These are phyloP conservation scores for Dillenia suffruticosa DNA, from an alignment of 164 flowering plant genomes.

Conservation along the genomic window DNA sequence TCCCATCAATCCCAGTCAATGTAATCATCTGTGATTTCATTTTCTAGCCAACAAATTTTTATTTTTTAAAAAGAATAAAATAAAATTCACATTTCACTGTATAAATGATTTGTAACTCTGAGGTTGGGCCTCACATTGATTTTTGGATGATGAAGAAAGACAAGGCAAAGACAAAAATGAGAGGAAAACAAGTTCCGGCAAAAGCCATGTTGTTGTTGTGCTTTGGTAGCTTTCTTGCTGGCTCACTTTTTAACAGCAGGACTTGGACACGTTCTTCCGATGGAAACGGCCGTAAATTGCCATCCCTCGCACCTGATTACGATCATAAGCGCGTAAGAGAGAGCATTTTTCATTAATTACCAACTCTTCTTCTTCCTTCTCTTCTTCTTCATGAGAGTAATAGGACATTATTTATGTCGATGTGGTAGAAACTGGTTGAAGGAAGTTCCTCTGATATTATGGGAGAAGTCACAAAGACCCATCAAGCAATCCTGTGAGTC, in stretches of 20 bases:
- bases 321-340: constrained; percentile 49
- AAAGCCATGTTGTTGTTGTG: constrained; percentile 52
- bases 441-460: constrained; percentile 38
- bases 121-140: constrained; percentile 10
- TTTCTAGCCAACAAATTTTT: not conserved
- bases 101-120: not conserved
- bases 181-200: constrained; percentile 45
- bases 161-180: constrained; percentile 41
- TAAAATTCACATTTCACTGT: too few relatives aligned
- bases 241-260: constrained; percentile 47
- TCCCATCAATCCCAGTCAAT: not conserved
- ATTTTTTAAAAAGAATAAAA: not conserved
- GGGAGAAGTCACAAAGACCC: constrained; percentile 63
- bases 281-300: not conserved
- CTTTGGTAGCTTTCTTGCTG: constrained; percentile 59
- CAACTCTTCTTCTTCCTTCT: not conserved
- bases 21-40: not conserved
- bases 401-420: not conserved
- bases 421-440: constrained; percentile 45
- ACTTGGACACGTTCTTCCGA: constrained; percentile 20
- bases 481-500: constrained; percentile 60
- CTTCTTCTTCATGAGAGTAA: not conserved
- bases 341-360: not conserved
- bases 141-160: constrained; percentile 1
- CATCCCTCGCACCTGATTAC: constrained; percentile 19